phyloP scores from a whole-genome alignment of 805 yeast species.

The Candida peoriensis region DNA sequence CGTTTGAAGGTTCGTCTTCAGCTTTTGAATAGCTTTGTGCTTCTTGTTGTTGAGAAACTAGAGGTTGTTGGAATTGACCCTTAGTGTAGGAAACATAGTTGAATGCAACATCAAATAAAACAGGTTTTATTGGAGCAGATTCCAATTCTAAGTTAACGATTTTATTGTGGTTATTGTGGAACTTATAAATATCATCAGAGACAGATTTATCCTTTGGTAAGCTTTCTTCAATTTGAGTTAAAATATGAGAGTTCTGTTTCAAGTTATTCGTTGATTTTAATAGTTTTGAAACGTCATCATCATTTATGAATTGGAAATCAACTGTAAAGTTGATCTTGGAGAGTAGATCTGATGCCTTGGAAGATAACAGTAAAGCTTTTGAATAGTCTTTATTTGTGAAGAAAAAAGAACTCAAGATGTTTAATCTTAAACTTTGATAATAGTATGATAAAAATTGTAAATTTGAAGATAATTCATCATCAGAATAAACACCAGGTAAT shows the following conservation, averaged over 20 bases:
- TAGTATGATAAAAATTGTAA: conserved; percentile 45
- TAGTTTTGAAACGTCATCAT: conserved; percentile 27
- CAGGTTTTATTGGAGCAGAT: conserved; percentile 80
- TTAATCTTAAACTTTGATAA: conserved; percentile 40
- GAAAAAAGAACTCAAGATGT: conserved; percentile 41
- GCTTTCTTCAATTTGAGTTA: conserved; percentile 41
- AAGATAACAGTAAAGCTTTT: conserved; percentile 43
- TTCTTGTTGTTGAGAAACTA: conserved; percentile 6
- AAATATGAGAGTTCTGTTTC: conserved; percentile 34
- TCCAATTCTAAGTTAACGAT: conserved; percentile 28
- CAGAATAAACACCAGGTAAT: conserved; percentile 89
- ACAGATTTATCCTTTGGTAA: conserved; percentile 22
- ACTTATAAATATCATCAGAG: conserved; percentile 16
- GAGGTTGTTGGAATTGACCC: conserved; percentile 4
- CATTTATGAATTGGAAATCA: conserved; percentile 29
- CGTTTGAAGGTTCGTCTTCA: conserved; percentile 36
- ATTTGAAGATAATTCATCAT: conserved; percentile 57
- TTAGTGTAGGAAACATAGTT: conserved; percentile 59
- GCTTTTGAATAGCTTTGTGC: no score
- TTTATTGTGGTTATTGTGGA: conserved; percentile 22
- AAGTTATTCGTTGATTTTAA: conserved; percentile 12
- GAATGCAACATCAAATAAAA: conserved; percentile 84
- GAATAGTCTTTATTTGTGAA: conserved; percentile 34
- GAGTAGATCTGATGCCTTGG: conserved; percentile 25
- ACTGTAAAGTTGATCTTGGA: conserved; percentile 13